Evolutionary conservation across 2,329 filamentous ascomycete species (phyloP), one percentile per base, ranked within the genome.

Genomic region (Simplicillium sp.): DNA sequence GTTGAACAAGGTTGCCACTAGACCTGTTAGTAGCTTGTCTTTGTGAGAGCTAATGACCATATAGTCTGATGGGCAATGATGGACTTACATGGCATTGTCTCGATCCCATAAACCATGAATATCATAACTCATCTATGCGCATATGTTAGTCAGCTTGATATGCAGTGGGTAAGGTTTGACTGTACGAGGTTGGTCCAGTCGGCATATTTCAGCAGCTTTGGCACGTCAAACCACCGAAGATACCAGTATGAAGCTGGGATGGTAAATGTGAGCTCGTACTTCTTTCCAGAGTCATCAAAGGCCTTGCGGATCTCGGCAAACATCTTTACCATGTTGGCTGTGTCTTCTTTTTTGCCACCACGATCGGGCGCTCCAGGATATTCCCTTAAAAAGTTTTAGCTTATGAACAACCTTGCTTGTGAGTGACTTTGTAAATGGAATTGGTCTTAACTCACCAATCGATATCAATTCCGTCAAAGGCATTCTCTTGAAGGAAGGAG

Each of bases 121-220:
- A 42, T 70, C 65, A 31, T 70, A 70, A 0, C 54, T 51, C 56
- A 70, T 64, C 20, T 15, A 9, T 9, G 29, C 9, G n/a, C 9
- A 18, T 7, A 12, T 11, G 14, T 36, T 20, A 36, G 34, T 18
- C 16, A 17, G 25, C 7, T 11, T 17, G 11, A 8, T 18, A 7
- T 11, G 14, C 7, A 18, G 12, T 17, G 34, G 11, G 12, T 17
- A 36, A 2, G n/a, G n/a, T n/a, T n/a, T n/a, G n/a, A n/a, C n/a
- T n/a, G n/a, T n/a, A n/a, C n/a, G n/a, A 71, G 16, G 36, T 68
- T 71, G 32, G 65, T 49, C 44, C 50, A 67, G 28, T 68, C 59
- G 0, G 57, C 56, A 2, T 51, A 36, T 3, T 52, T 41, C 12
- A 50, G 12, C 18, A n/a, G 17, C 12, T 11, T 42, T 17, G 14